Base-by-base conservation (phyloP, 164 flowering plant species). In the Aristolochia fimbriata region DNA sequence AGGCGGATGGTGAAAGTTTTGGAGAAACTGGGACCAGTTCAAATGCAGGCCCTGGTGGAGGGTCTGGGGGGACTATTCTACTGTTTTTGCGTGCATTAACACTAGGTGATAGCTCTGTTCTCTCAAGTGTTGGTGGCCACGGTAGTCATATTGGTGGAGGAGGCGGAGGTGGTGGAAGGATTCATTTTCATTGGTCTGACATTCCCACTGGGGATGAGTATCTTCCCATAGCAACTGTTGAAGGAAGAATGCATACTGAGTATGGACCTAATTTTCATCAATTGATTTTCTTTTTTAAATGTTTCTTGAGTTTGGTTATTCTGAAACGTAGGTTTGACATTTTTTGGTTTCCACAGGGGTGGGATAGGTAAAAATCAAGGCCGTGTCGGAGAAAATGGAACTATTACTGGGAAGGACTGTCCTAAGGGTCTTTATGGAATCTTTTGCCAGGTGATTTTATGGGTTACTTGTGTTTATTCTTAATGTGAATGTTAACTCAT, bases 161-260 rank as follows among this genome's bases (percentile, higher is more conserved):
- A 8, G 97, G 98, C 22, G 98, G 98, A 15, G 95, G 91, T 23
- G 98, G 97, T 62, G 94, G 98, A 65, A 83, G 97, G 74, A 62
- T 93, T 70, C 97, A 89, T 65, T 89, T 93, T 66, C 86, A 93
- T 55, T 93, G 98, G 98, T 75, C 90, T 57, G 88, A 82, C 60
- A 81, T 93, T 67, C 71, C 83, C 27, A 72, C 70, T 58, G 96
- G 90, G 23, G 92, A 93, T 76, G 92, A 76, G 53, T 93, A 87
- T 71, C 69, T 67, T 57, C 85, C 97, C 11, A 60, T 89, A 55
- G 84, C 96, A 49, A 71, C 60, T 60, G 85, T 80, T 47, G 63
- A 75, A 23, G 98, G 97, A 67, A 76, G 61, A 64, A 82, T 93
- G 58, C 37, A 51, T 51, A 63, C 72, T 22, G 59, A 91, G 98